Conservation (phyloP, 371 early-diverging fungal genomes). For the Saksenaea vasiformis region DNA sequence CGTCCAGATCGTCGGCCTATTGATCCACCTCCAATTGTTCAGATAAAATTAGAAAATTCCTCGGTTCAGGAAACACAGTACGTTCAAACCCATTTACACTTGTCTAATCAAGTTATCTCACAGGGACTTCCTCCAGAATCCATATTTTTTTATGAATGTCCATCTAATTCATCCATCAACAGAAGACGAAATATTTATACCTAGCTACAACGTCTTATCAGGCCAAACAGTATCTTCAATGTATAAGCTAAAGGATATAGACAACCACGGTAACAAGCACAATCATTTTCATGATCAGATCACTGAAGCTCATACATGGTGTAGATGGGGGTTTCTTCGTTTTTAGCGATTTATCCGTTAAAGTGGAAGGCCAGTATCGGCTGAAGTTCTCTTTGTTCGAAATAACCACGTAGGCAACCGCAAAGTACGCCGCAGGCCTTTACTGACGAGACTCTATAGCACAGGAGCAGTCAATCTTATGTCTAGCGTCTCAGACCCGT, state of each 20-base stretch:
- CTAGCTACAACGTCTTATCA: constrained; percentile 38
- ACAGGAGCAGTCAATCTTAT: constrained; percentile 30
- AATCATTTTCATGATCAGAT: background rate
- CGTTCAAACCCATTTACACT: background rate
- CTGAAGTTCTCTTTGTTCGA: constrained; percentile 90
- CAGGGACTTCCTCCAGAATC: constrained; percentile 64
- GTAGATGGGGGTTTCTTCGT: constrained; percentile 92
- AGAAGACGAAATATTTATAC: constrained; percentile 34
- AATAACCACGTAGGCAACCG: constrained; percentile 60
- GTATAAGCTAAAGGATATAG: constrained; percentile 47
- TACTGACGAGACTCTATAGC: background rate
- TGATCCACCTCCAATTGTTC: constrained; percentile 30
- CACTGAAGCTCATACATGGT: background rate
- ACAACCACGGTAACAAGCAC: constrained; percentile 33
- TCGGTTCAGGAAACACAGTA: constrained; percentile 18
- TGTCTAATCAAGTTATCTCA: background rate
- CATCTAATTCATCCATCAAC: constrained; percentile 41
- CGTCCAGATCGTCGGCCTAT: constrained; percentile 19
- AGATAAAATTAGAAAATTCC: constrained; percentile 17
- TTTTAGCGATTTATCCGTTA: constrained; percentile 91
- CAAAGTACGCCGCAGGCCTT: background rate
- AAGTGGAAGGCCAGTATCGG: constrained; percentile 86
- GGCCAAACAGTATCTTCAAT: constrained; percentile 50
- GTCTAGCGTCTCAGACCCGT: constrained; percentile 55
- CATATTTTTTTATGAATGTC: constrained; percentile 48